Percentiles rank a stretch among this genome's conserved stretches.
These are phyloP conservation scores for Aethionema arabicum DNA, from an alignment of 345 rosid species.

Conservation along the genomic window DNA sequence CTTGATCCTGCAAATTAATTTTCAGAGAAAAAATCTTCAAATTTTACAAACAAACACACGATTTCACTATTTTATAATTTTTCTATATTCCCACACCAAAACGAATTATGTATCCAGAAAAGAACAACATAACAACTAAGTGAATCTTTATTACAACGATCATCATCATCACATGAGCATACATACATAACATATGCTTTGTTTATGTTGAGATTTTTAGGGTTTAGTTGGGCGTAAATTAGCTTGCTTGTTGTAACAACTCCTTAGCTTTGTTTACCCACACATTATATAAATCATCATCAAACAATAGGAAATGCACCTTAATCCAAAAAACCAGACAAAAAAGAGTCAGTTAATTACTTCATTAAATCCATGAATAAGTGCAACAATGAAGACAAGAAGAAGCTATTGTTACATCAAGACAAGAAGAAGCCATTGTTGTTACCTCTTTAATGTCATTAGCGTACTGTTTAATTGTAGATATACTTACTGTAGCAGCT, in stretches of 20 bases:
- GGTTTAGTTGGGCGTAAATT: neutral
- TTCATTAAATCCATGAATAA: slow-evolving; percentile 3
- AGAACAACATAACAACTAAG: neutral
- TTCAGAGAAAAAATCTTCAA: too few relatives aligned
- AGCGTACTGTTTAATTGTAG: slow-evolving; percentile 64
- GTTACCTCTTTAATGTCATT: slow-evolving; percentile 78
- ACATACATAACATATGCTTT: slow-evolving; percentile 15
- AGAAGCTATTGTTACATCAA: slow-evolving; percentile 1
- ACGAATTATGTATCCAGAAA: neutral
- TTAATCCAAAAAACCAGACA: slow-evolving; percentile 34
- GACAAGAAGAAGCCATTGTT: slow-evolving; percentile 7
- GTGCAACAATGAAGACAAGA: neutral
- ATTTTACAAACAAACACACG: too few relatives aligned
- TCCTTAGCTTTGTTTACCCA: slow-evolving; percentile 77
- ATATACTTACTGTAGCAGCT: slow-evolving; percentile 74
- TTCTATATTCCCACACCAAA: too few relatives aligned
- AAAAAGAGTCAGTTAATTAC: slow-evolving; percentile 1
- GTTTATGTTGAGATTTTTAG: neutral
- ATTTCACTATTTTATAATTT: too few relatives aligned
- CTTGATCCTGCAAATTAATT: too few relatives aligned
- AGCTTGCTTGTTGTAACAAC: slow-evolving; percentile 57
- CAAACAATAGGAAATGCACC: slow-evolving; percentile 81
- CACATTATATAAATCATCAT: slow-evolving; percentile 49
- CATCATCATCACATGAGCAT: slow-evolving; percentile 5
- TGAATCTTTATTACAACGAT: too few relatives aligned